These are phyloP conservation scores for Amanita rubescens DNA, from an alignment of 768 basidiomycete genomes.

Conservation along the genomic window DNA sequence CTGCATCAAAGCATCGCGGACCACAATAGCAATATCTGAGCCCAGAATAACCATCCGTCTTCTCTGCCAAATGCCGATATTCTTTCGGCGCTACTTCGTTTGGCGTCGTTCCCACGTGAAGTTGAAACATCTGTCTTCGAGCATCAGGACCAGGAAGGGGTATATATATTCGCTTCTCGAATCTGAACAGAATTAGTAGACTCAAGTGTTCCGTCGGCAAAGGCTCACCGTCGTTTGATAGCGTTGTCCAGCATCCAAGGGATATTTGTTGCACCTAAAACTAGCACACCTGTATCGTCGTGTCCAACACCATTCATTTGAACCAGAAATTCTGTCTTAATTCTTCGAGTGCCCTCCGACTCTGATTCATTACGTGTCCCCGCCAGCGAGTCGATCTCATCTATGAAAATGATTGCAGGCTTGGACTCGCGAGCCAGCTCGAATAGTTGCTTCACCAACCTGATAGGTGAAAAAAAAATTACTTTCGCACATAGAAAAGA, in stretches of 20 bases:
- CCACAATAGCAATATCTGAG: constrained; percentile 90
- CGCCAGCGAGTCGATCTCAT: constrained; percentile 95
- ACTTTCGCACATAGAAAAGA: not conserved
- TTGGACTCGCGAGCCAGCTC: constrained; percentile 94
- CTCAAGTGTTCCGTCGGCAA: not conserved
- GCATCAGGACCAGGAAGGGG: constrained; percentile 93
- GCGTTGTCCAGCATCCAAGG: constrained; percentile 98
- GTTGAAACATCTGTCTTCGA: constrained; percentile 90
- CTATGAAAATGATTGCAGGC: constrained; percentile 98
- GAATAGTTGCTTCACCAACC: constrained; percentile 93
- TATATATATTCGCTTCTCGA: constrained; percentile 98
- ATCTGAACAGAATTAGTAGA: constrained; percentile 35
- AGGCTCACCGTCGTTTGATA: constrained; percentile 81
- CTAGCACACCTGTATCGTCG: constrained; percentile 93
- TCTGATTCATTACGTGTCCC: constrained; percentile 96
- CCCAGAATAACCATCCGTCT: constrained; percentile 94
- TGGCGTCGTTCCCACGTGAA: constrained; percentile 91
- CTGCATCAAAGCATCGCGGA: constrained; percentile 97
- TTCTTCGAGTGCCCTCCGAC: constrained; percentile 91
- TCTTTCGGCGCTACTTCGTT: constrained; percentile 75
- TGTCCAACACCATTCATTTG: constrained; percentile 99
- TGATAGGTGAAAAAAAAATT: constrained; percentile 20
- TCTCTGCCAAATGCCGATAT: constrained; percentile 72
- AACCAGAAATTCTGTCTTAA: constrained; percentile 97
- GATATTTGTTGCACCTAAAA: constrained; percentile 96